Evolutionary conservation across 257 asterid species (phyloP).

Genomic region (Solanum chaucha): DNA sequence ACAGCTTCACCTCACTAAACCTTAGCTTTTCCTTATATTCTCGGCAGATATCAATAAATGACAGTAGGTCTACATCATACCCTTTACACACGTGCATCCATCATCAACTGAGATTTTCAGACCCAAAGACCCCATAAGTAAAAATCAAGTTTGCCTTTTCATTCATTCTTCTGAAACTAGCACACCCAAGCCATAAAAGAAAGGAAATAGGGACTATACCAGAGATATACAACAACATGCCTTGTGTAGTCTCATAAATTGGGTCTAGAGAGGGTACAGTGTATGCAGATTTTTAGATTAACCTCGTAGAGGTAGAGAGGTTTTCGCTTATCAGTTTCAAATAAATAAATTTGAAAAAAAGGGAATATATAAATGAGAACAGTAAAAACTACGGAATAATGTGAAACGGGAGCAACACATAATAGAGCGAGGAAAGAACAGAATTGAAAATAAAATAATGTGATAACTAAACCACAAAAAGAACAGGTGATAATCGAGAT

Average conservation of each 20-base stretch:
- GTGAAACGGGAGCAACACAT: not conserved
- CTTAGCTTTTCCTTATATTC: too few relatives aligned
- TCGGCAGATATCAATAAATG: not conserved
- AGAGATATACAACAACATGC: not conserved
- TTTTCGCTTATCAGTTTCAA: not conserved
- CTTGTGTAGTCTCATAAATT: not conserved
- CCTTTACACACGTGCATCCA: not conserved
- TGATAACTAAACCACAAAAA: not conserved
- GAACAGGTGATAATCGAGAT: not conserved
- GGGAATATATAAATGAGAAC: not conserved
- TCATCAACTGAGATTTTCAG: not conserved
- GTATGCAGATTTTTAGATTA: not conserved
- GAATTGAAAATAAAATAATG: not conserved
- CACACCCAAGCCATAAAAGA: not conserved
- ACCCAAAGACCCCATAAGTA: not conserved
- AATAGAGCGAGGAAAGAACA: too few relatives aligned
- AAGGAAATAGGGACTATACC: not conserved
- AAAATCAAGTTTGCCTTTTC: not conserved
- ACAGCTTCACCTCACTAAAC: too few relatives aligned
- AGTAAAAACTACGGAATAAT: not conserved
- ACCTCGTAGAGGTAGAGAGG: not conserved
- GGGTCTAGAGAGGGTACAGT: not conserved
- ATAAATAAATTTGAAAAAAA: not conserved
- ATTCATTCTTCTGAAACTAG: not conserved
- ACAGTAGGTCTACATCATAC: not conserved